Evolutionary conservation across 495 filamentous ascomycete genomes (phyloP).

Genomic region (Chaetomium tenue): DNA sequence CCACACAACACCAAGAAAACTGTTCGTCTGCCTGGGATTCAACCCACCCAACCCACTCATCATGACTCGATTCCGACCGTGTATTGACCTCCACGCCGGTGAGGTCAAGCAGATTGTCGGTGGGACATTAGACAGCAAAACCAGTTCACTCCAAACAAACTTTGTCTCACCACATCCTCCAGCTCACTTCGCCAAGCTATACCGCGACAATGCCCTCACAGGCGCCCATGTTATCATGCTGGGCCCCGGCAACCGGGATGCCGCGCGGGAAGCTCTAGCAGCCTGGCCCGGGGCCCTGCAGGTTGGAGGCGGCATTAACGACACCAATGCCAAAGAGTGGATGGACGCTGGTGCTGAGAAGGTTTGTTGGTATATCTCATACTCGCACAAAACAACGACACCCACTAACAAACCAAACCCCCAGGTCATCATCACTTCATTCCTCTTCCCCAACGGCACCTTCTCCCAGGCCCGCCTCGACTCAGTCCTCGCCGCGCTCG

Average conservation of each 20-base stretch:
- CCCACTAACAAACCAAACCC: background rate
- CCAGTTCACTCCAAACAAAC: conserved; percentile 76
- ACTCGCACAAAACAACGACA: no score
- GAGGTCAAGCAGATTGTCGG: conserved; percentile 98
- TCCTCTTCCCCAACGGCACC: conserved; percentile 76
- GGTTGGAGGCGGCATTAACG: conserved; percentile 87
- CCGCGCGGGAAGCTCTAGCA: conserved; percentile 69
- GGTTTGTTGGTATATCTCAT: conserved; percentile 37
- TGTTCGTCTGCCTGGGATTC: no score
- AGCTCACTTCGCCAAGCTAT: conserved; percentile 73
- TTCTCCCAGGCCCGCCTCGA: conserved; percentile 74
- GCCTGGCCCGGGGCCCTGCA: conserved; percentile 78
- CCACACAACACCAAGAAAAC: background rate
- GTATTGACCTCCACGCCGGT: conserved; percentile 94
- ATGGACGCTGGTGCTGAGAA: conserved; percentile 85
- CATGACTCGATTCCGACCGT: conserved; percentile 95
- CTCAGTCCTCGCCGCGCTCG: conserved; percentile 66
- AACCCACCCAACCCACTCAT: conserved; percentile 20
- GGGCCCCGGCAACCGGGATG: conserved; percentile 78
- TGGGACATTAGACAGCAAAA: conserved; percentile 72
- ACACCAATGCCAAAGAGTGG: conserved; percentile 80
- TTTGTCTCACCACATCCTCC: conserved; percentile 81
- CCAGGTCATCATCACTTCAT: conserved; percentile 80
- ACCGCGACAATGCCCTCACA: conserved; percentile 65
- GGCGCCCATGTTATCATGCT: conserved; percentile 97